Base-by-base conservation (phyloP, 768 basidiomycete species). In the Punctularia strigosozonata region DNA sequence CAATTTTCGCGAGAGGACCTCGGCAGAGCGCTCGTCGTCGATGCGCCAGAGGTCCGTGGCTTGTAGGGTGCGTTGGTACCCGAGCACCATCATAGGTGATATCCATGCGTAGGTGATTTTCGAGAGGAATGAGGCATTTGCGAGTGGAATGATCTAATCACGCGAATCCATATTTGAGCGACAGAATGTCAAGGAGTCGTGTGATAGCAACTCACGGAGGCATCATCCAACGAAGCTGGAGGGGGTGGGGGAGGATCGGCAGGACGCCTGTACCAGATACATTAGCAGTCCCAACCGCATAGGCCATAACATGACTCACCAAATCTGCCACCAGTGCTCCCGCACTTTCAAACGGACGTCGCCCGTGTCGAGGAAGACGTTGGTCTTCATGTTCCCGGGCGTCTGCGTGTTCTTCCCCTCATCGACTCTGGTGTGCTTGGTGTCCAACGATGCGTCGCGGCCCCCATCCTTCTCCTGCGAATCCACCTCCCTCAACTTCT, bases 41-140 rank as follows among this genome's bases (percentile, higher is more conserved):
- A 86, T 60, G 50, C 72, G 74, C 80, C 80, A 84, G 10, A 86
- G 56, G 57, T 88, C 85, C 1, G 78, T 72, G 0, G 78, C 77
- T 49, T 81, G 80, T 6, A 88, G 61, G 1, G 80, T 77, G 22
- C 84, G 65, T 50, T 81, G 77, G 50, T 78, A 84, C 0, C 82
- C 81, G 28, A 78, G 59, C 7, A 63, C 73, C 72, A 75, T 74
- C 15, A 77, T 58, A 1, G 71, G 71, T 2, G 67, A 69, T 24
- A 85, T 72, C 76, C 80, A 85, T 25, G 65, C 51, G 50, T 74
- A 85, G 1, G 77, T 77, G 28, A 85, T 56, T 23, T 71, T 57
- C 13, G 75, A 73, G 33, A 83, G 50, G 17, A 77, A 50, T 22
- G 71, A 79, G 4, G 78, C 77, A 13, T 59, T 56, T 0, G 65